A percentile compares a stretch with the other conserved stretches of the same genome.
phyloP scores from a whole-genome alignment of 106 monocot species.

The Dactylorhiza incarnata region DNA sequence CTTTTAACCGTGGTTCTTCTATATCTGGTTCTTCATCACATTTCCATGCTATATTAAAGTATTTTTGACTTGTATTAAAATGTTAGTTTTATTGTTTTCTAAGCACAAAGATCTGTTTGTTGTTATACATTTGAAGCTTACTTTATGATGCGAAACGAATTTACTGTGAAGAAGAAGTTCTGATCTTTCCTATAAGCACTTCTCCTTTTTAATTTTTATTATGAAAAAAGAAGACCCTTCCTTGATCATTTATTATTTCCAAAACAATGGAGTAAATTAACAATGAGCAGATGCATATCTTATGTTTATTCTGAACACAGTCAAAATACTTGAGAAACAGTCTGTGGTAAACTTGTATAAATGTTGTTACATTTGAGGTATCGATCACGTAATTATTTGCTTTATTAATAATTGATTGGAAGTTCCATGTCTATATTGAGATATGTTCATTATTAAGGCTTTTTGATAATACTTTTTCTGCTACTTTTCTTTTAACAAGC shows the following conservation, averaged over 20 bases:
- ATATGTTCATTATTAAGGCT: neutral
- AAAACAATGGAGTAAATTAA: too few species aligned
- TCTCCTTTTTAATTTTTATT: neutral
- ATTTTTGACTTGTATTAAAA: neutral
- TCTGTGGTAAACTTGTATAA: too few species aligned
- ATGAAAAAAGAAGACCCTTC: neutral
- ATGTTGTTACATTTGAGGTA: too few species aligned
- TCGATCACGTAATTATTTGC: too few species aligned
- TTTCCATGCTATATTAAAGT: neutral
- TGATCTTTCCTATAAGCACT: neutral
- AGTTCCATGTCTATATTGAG: too few species aligned
- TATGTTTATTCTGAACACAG: too few species aligned
- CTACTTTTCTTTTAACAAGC: neutral
- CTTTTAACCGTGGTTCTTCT: neutral
- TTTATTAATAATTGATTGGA: too few species aligned
- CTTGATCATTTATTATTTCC: neutral
- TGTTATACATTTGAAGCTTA: neutral
- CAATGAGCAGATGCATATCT: too few species aligned
- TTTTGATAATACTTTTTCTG: neutral
- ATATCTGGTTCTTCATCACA: neutral
- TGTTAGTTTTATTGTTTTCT: neutral
- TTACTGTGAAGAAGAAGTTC: too few species aligned
- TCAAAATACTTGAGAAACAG: too few species aligned
- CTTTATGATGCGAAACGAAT: neutral
- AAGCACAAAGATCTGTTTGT: neutral